Percentiles rank a stretch among this genome's conserved stretches.
Conservation (phyloP, 768 basidiomycete species). For the Crucibulum laeve region DNA sequence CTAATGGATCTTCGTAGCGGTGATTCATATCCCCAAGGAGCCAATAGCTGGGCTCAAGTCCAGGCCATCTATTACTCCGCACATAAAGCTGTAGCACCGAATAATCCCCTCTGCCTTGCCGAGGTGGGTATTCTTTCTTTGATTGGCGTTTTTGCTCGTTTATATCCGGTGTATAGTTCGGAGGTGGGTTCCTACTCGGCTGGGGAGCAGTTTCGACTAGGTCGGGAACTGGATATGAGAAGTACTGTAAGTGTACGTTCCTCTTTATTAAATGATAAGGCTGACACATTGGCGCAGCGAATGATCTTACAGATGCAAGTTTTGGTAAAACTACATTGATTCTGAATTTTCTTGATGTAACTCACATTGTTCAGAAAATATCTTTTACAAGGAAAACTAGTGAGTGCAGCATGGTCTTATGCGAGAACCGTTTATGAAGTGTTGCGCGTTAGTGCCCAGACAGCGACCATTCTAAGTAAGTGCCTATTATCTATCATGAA, state of each 20-base stretch:
- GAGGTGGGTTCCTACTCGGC: slow-evolving; percentile 41
- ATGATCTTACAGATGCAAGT: slow-evolving; percentile 35
- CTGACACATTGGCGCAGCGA: slow-evolving; percentile 16
- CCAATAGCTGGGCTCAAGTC: slow-evolving; percentile 43
- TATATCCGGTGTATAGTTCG: slow-evolving; percentile 29
- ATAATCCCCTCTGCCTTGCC: slow-evolving; percentile 45
- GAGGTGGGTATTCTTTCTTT: slow-evolving; percentile 25
- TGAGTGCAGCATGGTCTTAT: slow-evolving; percentile 16
- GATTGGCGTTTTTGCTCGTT: not conserved
- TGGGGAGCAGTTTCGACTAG: slow-evolving; percentile 37
- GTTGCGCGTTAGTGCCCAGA: slow-evolving; percentile 41
- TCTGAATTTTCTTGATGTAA: not conserved
- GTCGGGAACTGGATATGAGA: slow-evolving; percentile 49
- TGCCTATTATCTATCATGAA: slow-evolving; percentile 7
- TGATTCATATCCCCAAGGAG: slow-evolving; percentile 49
- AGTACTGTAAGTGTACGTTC: slow-evolving; percentile 30
- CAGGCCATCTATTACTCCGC: slow-evolving; percentile 43
- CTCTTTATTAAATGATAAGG: not conserved
- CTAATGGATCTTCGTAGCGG: slow-evolving; percentile 24
- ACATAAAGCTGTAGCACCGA: slow-evolving; percentile 37
- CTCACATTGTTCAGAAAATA: slow-evolving; percentile 29
- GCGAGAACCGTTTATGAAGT: too few species aligned
- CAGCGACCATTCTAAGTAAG: slow-evolving; percentile 47
- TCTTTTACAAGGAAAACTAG: slow-evolving; percentile 53
- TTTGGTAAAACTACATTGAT: slow-evolving; percentile 24